phyloP scores from a whole-genome alignment of 345 rosid genomes.

The Hirschfeldia incana region DNA sequence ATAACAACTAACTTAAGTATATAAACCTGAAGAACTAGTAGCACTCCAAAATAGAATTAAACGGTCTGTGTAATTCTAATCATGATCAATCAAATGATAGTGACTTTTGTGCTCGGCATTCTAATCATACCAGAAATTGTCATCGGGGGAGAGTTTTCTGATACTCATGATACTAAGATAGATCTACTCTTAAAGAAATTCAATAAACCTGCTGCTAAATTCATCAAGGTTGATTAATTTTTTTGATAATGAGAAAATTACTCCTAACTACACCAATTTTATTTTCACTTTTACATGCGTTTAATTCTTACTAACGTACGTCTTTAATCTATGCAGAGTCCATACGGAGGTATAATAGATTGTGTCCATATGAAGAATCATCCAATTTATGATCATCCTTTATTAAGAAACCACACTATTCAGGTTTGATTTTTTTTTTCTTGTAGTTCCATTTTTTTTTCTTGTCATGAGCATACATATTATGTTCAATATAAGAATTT shows the following conservation, averaged over 20 bases:
- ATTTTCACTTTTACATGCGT: neutral
- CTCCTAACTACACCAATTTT: neutral
- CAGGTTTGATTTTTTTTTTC: neutral
- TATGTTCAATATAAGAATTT: neutral
- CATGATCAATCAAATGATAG: neutral
- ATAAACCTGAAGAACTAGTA: no score
- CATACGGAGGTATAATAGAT: neutral
- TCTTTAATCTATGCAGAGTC: neutral
- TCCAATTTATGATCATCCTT: neutral
- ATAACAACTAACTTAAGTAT: no score
- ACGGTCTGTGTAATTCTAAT: neutral
- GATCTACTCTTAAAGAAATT: neutral
- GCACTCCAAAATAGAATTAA: no score
- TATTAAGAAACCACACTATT: neutral
- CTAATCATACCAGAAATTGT: neutral
- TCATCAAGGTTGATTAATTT: slow-evolving; percentile 1
- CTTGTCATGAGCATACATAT: neutral
- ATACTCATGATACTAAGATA: neutral
- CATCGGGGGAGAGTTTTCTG: neutral
- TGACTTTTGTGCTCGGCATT: neutral
- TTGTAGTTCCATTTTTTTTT: neutral
- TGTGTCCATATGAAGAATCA: neutral
- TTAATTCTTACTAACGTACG: neutral
- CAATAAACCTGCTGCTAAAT: slow-evolving; percentile 15
- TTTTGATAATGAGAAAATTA: neutral